Evolutionary conservation across 345 rosid genomes (phyloP).

Genomic region (Eucalyptus pumila): DNA sequence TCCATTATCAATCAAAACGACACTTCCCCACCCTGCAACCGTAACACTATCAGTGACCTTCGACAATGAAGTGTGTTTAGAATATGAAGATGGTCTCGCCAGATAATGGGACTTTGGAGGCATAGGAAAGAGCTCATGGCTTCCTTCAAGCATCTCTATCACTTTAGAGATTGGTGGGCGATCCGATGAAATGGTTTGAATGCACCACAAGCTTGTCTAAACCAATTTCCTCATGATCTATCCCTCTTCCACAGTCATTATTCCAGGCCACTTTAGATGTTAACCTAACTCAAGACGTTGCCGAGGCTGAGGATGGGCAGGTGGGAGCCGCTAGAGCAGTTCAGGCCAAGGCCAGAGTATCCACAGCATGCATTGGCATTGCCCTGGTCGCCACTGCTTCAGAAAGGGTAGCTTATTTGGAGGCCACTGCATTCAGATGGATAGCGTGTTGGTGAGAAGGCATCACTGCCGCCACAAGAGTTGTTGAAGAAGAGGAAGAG

Average conservation of each 20-base stretch:
- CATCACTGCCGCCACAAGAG: background rate
- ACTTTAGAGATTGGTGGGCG: background rate
- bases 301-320: no score
- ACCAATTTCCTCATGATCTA: background rate
- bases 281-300: background rate
- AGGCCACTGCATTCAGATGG: background rate
- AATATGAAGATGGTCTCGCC: background rate
- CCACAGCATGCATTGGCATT: background rate
- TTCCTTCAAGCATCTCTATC: background rate
- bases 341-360: background rate
- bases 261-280: background rate
- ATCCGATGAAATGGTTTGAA: conserved; percentile 2
- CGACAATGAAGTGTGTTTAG: background rate
- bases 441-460: background rate
- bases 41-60: background rate
- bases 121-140: background rate
- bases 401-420: background rate
- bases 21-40: no score
- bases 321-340: background rate
- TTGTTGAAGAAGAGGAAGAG: no score
- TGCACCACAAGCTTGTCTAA: background rate
- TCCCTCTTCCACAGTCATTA: background rate
- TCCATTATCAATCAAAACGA: no score
- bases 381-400: background rate
- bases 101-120: background rate